Evolutionary conservation across 768 basidiomycete genomes (phyloP).

Genomic region (Macrolepiota fuliginosa): DNA sequence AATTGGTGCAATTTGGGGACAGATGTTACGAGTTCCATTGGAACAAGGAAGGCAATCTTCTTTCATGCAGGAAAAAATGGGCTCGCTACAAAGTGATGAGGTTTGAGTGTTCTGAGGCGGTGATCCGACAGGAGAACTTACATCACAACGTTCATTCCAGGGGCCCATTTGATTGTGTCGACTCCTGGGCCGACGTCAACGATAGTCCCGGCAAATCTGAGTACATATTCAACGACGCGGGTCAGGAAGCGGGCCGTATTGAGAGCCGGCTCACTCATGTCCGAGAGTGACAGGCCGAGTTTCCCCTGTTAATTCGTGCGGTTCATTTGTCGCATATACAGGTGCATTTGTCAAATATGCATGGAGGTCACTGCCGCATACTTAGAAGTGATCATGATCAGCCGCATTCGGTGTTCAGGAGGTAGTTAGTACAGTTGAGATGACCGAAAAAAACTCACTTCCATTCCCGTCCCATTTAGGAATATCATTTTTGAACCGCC

Average conservation of each 20-base stretch:
- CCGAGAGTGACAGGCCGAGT: conserved; percentile 41
- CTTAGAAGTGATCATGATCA: conserved; percentile 15
- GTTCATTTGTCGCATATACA: conserved; percentile 25
- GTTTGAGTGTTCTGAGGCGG: not conserved
- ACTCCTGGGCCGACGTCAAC: conserved; percentile 31
- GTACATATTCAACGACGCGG: not conserved
- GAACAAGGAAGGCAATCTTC: conserved; percentile 31
- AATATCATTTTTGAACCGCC: not conserved
- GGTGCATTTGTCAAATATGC: conserved; percentile 30
- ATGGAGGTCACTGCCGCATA: conserved; percentile 49
- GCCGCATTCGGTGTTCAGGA: not conserved
- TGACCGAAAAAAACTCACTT: conserved; percentile 21
- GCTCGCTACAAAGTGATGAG: conserved; percentile 29
- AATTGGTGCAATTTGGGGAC: conserved; percentile 31
- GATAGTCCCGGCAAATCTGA: conserved; percentile 34
- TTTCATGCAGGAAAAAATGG: conserved; percentile 38
- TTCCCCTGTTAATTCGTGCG: conserved; percentile 36
- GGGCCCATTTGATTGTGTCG: conserved; percentile 27
- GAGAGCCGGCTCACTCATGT: conserved; percentile 35
- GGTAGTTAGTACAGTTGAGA: not conserved
- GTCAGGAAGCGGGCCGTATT: not conserved
- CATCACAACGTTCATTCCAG: conserved; percentile 34
- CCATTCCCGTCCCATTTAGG: conserved; percentile 23
- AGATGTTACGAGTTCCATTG: conserved; percentile 30
- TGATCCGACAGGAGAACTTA: conserved; percentile 11